Base-by-base conservation (phyloP, 2,329 filamentous ascomycete genomes). In the Biscogniauxia marginata region DNA sequence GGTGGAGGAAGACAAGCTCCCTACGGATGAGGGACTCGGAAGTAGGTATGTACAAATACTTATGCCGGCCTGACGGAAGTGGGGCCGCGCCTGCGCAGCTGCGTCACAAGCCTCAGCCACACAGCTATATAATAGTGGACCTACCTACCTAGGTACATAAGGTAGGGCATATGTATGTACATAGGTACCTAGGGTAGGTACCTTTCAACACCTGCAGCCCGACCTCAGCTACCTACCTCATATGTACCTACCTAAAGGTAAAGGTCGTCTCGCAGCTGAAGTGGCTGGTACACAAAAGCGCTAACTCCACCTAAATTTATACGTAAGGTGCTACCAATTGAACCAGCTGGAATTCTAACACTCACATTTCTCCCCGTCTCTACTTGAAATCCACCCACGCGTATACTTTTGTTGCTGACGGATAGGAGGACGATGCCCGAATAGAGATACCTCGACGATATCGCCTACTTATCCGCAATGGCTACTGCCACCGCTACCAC, bases 401-500 rank as follows among this genome's bases (percentile, higher is more conserved):
- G 30, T n/a, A 9, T 39, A 11, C 13, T 16, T n/a, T 39, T 39
- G 13, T 39, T 16, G 30, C 30, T 39, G 30, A n/a, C 30, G 11
- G 13, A 39, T 16, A 19, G 13, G 34, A 16, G 16, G 44, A 47
- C 11, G 24, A 45, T 45, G 43, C 22, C 22, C 18, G 8, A 22
- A 44, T 44, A 50, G 22, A 21, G 9, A 9, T 8, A 23, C 9
- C 6, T 23, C 45, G 22, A 7, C 9, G 30, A 39, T 16, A 49
- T 6, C 8, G 34, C 48, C 22, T 8, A 22, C 46, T 19, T 51
- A 39, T 50, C 52, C 52, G 62, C 55, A 58, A 76, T 77, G 74
- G 69, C 74, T 11, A 61, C 70, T 39, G 60, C 73, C 39, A 56
- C 58, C 57, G 59, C 66, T 39, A 66, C 69, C 46, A 39, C 30